Evolutionary conservation across 2,329 filamentous ascomycete species (phyloP).

Genomic region (Hirsutella rhossiliensis): DNA sequence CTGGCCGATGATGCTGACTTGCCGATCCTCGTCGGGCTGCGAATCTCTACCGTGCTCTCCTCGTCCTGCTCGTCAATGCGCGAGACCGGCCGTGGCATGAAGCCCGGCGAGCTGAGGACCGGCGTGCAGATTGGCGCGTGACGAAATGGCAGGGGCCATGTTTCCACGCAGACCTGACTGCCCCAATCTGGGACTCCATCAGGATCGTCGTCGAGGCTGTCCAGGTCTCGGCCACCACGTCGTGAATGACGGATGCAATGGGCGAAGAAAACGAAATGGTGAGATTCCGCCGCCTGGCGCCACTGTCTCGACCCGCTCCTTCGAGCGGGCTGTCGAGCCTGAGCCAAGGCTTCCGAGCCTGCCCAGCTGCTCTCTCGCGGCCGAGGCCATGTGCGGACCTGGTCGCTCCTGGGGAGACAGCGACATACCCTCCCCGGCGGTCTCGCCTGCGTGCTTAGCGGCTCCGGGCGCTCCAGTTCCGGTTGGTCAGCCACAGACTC

Average conservation of each 20-base stretch:
- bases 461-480: slow-evolving; percentile 5
- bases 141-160: slow-evolving; percentile 6
- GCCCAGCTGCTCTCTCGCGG: slow-evolving; percentile 21
- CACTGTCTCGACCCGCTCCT: slow-evolving; percentile 19
- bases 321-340: slow-evolving; percentile 8
- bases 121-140: slow-evolving; percentile 8
- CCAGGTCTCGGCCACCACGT: slow-evolving; percentile 30
- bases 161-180: slow-evolving; percentile 11
- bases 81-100: slow-evolving; percentile 55
- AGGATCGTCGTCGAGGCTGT: slow-evolving; percentile 19
- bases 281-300: slow-evolving; percentile 36
- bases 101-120: slow-evolving; percentile 37
- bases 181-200: neutral
- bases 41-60: slow-evolving; percentile 33
- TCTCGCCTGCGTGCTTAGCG: neutral
- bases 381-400: slow-evolving; percentile 15
- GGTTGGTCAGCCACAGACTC: slow-evolving; percentile 10
- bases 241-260: slow-evolving; percentile 55
- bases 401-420: slow-evolving; percentile 23
- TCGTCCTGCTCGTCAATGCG: slow-evolving; percentile 65
- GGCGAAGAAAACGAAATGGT: slow-evolving; percentile 77
- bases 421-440: slow-evolving; percentile 16
- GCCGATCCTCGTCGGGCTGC: slow-evolving; percentile 29
- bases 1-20: slow-evolving; percentile 41
- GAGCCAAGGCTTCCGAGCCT: slow-evolving; percentile 15